Percentiles rank a stretch among this genome's conserved stretches.
phyloP scores from a whole-genome alignment of 305 asterid species.

The Rubia occidens region DNA sequence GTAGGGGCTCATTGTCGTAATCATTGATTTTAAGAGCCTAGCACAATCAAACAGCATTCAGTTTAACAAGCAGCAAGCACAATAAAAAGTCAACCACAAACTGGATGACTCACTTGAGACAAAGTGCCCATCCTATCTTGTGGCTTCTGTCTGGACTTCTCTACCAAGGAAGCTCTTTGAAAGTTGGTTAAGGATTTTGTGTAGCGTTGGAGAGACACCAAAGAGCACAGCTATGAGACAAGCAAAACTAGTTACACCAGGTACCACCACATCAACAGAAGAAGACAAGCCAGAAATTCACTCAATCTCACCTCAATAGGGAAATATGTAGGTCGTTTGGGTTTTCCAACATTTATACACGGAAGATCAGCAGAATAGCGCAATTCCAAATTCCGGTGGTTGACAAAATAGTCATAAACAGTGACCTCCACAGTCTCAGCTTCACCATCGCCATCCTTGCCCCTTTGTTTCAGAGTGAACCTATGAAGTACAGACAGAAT shows the following conservation, averaged over 20 bases:
- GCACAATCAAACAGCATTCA: constrained; percentile 2
- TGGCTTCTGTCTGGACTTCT: constrained; percentile 78
- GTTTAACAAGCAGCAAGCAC: neutral
- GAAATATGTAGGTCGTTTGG: constrained; percentile 36
- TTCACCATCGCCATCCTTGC: constrained; percentile 28
- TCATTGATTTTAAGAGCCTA: constrained; percentile 64
- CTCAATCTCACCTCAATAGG: constrained; percentile 44
- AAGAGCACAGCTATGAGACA: constrained; percentile 21
- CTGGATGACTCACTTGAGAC: constrained; percentile 34
- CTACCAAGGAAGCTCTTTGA: constrained; percentile 68
- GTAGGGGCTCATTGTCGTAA: constrained; percentile 58
- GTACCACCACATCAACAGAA: neutral
- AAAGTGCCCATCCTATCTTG: constrained; percentile 61
- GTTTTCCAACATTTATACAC: constrained; percentile 56
- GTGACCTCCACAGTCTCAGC: constrained; percentile 32
- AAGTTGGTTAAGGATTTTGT: constrained; percentile 57
- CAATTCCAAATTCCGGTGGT: constrained; percentile 38
- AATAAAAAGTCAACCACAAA: neutral
- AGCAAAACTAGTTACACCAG: neutral
- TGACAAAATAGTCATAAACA: constrained; percentile 54
- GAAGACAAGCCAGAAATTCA: neutral
- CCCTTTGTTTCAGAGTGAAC: constrained; percentile 37
- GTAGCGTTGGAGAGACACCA: constrained; percentile 61
- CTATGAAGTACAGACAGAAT: constrained; percentile 18
- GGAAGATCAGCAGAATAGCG: constrained; percentile 51